A percentile compares a stretch with the other conserved stretches of the same genome.
phyloP scores from a whole-genome alignment of 306 rosid genomes.

The Prosopis cineraria region DNA sequence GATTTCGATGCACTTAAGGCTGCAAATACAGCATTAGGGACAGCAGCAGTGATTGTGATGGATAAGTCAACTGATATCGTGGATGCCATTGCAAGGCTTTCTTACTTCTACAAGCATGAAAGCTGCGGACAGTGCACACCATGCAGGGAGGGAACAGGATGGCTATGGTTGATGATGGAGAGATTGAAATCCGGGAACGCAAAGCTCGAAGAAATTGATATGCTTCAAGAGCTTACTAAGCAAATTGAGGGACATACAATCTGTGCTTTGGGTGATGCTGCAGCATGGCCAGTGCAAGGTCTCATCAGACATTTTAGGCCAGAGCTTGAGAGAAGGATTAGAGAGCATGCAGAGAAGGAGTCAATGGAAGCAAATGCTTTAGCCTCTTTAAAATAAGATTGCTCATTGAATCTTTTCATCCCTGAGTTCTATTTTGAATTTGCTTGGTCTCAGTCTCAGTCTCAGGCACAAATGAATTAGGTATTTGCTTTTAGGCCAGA shows the following conservation, averaged over 20 bases:
- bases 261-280: constrained; percentile 83
- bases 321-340: constrained; percentile 75
- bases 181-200: constrained; percentile 69
- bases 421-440: background rate
- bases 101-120: constrained; percentile 79
- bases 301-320: constrained; percentile 74
- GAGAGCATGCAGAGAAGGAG: constrained; percentile 64
- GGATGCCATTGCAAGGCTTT: constrained; percentile 79
- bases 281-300: constrained; percentile 88
- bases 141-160: constrained; percentile 76
- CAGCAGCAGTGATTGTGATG: constrained; percentile 79
- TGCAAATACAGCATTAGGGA: constrained; percentile 64
- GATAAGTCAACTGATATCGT: constrained; percentile 74
- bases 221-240: constrained; percentile 78
- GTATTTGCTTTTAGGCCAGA: constrained; percentile 81
- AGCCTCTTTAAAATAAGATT: constrained; percentile 30
- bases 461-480: too few species aligned
- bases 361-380: constrained; percentile 58
- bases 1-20: constrained; percentile 75
- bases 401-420: background rate
- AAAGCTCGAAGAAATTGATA: constrained; percentile 70
- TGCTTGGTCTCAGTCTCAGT: too few species aligned
- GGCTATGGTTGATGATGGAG: constrained; percentile 81
- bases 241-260: constrained; percentile 83
- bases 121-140: constrained; percentile 83